phyloP scores from a whole-genome alignment of 129 eudicot species.

The Flaveria trinervia region DNA sequence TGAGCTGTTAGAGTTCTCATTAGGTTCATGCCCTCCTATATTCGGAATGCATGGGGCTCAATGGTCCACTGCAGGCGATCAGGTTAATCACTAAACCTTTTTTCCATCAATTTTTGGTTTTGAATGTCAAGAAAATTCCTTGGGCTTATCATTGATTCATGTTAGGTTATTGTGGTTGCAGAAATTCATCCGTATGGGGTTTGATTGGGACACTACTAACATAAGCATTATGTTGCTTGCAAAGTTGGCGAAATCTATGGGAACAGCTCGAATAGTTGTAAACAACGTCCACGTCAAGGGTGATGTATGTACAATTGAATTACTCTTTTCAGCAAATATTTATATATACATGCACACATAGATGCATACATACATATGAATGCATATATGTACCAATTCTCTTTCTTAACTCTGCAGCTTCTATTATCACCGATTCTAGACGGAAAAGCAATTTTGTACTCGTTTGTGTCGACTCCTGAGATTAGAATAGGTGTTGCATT shows the following conservation, averaged over 20 bases:
- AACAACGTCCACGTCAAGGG: constrained; percentile 92
- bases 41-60: constrained; percentile 82
- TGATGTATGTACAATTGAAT: constrained; percentile 62
- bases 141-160: not conserved
- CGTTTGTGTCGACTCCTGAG: constrained; percentile 93
- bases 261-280: constrained; percentile 88
- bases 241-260: constrained; percentile 88
- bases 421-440: constrained; percentile 76
- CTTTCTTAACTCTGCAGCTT: constrained; percentile 53
- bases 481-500: constrained; percentile 89
- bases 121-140: not conserved
- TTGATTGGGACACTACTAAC: constrained; percentile 89
- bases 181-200: constrained; percentile 77
- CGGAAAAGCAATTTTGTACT: constrained; percentile 81
- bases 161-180: constrained; percentile 29
- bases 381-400: constrained; percentile 1
- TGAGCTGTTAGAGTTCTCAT: constrained; percentile 83
- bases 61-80: constrained; percentile 73
- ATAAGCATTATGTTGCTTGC: constrained; percentile 83
- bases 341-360: not conserved
- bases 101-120: not conserved
- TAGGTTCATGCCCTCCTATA: constrained; percentile 82
- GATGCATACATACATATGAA: not conserved
- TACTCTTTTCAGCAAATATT: not conserved
- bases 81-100: constrained; percentile 45